These are phyloP conservation scores for Metroxylon sagu DNA, from an alignment of 176 grass and related monocot genomes.

Conservation along the genomic window DNA sequence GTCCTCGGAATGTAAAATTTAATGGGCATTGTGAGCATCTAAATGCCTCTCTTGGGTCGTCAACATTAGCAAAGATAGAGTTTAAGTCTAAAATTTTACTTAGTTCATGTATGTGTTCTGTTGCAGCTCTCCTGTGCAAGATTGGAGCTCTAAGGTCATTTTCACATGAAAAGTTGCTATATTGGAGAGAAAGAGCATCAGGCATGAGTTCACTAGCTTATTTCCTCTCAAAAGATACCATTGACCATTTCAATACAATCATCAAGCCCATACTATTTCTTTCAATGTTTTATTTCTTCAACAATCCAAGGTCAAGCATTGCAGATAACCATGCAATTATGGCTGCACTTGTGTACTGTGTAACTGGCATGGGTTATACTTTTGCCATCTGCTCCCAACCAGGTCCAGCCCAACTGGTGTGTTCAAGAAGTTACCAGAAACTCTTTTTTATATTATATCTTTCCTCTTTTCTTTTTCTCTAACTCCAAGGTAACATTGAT, in stretches of 20 bases:
- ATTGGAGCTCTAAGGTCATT: slow-evolving; percentile 64
- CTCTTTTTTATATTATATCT: not conserved
- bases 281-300: slow-evolving; percentile 72
- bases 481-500: not conserved
- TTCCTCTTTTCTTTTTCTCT: not conserved
- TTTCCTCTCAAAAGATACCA: slow-evolving; percentile 78
- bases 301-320: slow-evolving; percentile 48
- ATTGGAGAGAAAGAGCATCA: slow-evolving; percentile 68
- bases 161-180: slow-evolving; percentile 61
- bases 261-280: slow-evolving; percentile 57
- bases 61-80: no score
- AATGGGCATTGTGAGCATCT: no score
- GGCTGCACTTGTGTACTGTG: slow-evolving; percentile 61
- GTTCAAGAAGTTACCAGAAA: slow-evolving; percentile 4
- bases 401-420: slow-evolving; percentile 63
- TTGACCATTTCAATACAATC: slow-evolving; percentile 61
- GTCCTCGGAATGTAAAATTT: no score
- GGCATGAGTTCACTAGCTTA: slow-evolving; percentile 73
- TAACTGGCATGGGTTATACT: slow-evolving; percentile 65
- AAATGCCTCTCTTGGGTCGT: no score
- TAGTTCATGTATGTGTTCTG: not conserved
- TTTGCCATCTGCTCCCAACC: slow-evolving; percentile 72
- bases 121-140: slow-evolving; percentile 59
- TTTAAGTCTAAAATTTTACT: not conserved
- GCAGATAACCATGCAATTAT: slow-evolving; percentile 52